Base-by-base conservation (phyloP, 1,284 basidiomycete species). In the Phylloboletellus chloephorus region DNA sequence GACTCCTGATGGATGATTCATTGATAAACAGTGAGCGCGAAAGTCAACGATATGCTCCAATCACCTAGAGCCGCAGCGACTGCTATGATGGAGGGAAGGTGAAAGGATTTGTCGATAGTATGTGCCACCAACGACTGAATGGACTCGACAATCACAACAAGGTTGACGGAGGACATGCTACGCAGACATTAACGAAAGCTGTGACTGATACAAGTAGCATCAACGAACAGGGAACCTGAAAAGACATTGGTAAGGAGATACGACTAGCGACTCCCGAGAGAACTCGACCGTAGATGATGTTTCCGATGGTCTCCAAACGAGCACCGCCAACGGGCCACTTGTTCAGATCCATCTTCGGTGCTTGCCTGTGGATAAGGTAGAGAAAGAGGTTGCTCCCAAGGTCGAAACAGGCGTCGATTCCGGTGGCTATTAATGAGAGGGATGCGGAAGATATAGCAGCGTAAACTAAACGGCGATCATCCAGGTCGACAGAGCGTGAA, bases 251-350 rank as follows among this genome's bases (percentile, higher is more conserved):
- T 46, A 28, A 49, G 30, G 25, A 28, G 12, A 6, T 11, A 32
- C 12, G 20, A 9, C 34, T 12, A 4, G 41, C 17, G 29, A n/a
- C 26, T 25, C 1, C 2, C 15, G 25, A 4, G 20, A 38, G 22
- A 11, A 25, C 67, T 79, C 52, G 36, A 82, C 88, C 88, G 52
- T 92, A 96, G 40, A 89, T 71, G 48, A 94, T 83, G 56, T 95
- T 94, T 26, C 91, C 91, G 47, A 93, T 92, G 1, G 88, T 93
- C 63, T 93, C 88, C 32, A 95, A 74, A 35, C 91, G 76, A n/a
- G 83, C 76, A 19, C 94, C 94, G 37, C 92, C 87, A 10, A 91
- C 86, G 6, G 91, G 92, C 90, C 91, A 96, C 54, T 88, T 90
- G 61, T 83, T 87, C 37, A 68, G 55, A 56, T 96, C 91, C 43